phyloP scores from a whole-genome alignment of 192 early-diverging fungal genomes.

The Dissophora globulifera region DNA sequence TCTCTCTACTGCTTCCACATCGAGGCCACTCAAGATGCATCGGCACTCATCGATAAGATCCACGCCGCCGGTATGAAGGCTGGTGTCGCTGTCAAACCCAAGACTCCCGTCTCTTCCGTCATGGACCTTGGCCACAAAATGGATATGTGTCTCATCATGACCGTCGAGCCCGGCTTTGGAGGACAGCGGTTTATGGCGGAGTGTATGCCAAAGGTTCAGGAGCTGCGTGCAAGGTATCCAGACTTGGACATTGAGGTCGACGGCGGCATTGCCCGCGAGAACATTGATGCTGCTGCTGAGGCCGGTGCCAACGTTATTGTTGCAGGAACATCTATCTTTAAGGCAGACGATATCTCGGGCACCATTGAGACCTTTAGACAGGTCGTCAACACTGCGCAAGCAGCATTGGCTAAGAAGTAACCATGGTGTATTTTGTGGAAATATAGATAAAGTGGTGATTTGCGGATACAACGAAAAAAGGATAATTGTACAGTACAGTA shows the following conservation, averaged over 20 bases:
- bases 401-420: conserved; percentile 35
- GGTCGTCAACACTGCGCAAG: conserved; percentile 65
- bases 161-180: conserved; percentile 97
- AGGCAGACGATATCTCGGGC: conserved; percentile 72
- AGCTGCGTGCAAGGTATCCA: conserved; percentile 82
- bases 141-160: conserved; percentile 96
- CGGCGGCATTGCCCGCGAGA: conserved; percentile 87
- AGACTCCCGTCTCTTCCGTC: conserved; percentile 75
- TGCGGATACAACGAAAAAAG: no score
- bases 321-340: conserved; percentile 92
- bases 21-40: conserved; percentile 84
- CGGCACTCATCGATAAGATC: conserved; percentile 82
- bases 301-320: conserved; percentile 99
- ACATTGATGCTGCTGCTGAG: conserved; percentile 84
- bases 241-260: conserved; percentile 95
- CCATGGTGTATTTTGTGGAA: no score
- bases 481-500: no score
- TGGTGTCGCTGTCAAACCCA: conserved; percentile 92
- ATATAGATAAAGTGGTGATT: no score
- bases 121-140: conserved; percentile 67
- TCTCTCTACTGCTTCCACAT: conserved; percentile 92
- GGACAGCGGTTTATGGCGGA: conserved; percentile 93
- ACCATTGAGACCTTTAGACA: conserved; percentile 74
- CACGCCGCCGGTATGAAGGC: conserved; percentile 89
- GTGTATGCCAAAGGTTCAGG: conserved; percentile 86